Conservation (phyloP, 371 early-diverging fungal species). For the Entomophthora muscae region DNA sequence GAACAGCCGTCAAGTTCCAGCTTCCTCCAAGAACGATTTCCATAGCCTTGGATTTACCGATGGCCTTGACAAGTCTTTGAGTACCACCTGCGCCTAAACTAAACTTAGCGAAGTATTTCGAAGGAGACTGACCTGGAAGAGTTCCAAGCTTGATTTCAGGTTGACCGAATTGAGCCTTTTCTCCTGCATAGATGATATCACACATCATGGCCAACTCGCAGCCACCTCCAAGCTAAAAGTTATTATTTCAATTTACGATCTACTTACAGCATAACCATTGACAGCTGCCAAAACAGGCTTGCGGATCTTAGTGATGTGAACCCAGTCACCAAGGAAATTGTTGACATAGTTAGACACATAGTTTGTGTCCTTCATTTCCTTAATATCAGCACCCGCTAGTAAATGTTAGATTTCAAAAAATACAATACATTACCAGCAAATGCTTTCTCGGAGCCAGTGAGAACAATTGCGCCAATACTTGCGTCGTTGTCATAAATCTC, state of each 20-base stretch:
- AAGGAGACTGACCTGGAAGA: constrained; percentile 46
- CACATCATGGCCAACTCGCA: constrained; percentile 99
- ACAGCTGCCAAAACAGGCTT: constrained; percentile 97
- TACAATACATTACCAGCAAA: constrained; percentile 55
- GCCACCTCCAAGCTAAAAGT: constrained; percentile 77
- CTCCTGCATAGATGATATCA: constrained; percentile 97
- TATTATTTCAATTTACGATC: neutral
- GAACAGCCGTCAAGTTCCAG: constrained; percentile 65
- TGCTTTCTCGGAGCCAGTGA: constrained; percentile 90
- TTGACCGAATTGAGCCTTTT: constrained; percentile 91
- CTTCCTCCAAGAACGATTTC: constrained; percentile 83
- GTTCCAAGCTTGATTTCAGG: constrained; percentile 96
- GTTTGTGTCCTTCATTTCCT: constrained; percentile 84
- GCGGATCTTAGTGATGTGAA: constrained; percentile 66
- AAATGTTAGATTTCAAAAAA: constrained; percentile 7
- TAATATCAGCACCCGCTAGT: constrained; percentile 94
- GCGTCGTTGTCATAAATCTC: constrained; percentile 54
- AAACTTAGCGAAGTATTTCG: neutral
- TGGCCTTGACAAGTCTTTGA: constrained; percentile 79
- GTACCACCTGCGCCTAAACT: constrained; percentile 61
- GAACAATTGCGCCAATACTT: constrained; percentile 74
- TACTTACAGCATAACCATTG: constrained; percentile 83
- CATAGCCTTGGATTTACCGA: constrained; percentile 98
- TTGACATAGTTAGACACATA: constrained; percentile 73
- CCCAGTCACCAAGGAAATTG: constrained; percentile 90